Evolutionary conservation across 192 early-diverging fungal genomes (phyloP).

Genomic region (Podila epicladia): DNA sequence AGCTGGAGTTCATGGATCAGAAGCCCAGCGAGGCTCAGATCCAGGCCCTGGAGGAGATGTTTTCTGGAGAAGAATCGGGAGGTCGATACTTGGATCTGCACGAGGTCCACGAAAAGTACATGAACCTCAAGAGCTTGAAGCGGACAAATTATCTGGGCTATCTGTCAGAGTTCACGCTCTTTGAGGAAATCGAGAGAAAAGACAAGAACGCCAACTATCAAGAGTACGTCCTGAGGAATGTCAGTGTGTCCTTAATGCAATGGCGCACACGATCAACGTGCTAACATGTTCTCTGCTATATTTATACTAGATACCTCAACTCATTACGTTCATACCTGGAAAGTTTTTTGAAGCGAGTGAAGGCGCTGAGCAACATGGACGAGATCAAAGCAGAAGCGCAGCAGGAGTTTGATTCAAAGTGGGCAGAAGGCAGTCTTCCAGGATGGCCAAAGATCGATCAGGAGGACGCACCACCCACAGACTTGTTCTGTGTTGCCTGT

Average conservation of each 20-base stretch:
- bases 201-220: slow-evolving; percentile 70
- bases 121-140: slow-evolving; percentile 79
- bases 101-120: slow-evolving; percentile 78
- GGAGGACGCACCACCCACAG: slow-evolving; percentile 44
- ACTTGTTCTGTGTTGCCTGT: slow-evolving; percentile 82
- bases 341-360: slow-evolving; percentile 74
- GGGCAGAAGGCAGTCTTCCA: slow-evolving; percentile 63
- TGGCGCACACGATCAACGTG: not conserved
- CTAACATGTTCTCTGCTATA: not conserved
- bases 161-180: slow-evolving; percentile 72
- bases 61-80: slow-evolving; percentile 91
- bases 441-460: slow-evolving; percentile 70
- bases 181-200: slow-evolving; percentile 62
- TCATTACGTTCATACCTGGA: slow-evolving; percentile 75
- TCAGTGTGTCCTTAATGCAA: not conserved
- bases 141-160: slow-evolving; percentile 75
- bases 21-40: slow-evolving; percentile 52
- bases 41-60: slow-evolving; percentile 81
- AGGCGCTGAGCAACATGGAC: slow-evolving; percentile 79
- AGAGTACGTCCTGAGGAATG: slow-evolving; percentile 40
- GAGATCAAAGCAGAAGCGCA: slow-evolving; percentile 59
- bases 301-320: slow-evolving; percentile 65
- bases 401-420: slow-evolving; percentile 69
- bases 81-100: slow-evolving; percentile 92
- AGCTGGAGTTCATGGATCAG: slow-evolving; percentile 78